phyloP scores from a whole-genome alignment of 2,329 filamentous ascomycete genomes.

The Fusarium beomiforme region DNA sequence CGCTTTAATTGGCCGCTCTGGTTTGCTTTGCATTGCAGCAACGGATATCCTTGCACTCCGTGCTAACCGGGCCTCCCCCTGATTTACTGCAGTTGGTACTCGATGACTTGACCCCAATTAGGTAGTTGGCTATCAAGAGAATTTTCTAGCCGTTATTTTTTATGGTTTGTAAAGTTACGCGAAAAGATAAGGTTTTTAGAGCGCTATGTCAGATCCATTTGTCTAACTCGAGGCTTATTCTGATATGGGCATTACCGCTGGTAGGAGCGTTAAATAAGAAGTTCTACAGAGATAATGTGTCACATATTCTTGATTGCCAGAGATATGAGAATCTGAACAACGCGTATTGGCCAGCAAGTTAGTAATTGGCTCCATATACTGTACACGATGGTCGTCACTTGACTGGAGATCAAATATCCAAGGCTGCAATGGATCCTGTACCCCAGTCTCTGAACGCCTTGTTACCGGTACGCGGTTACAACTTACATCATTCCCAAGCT shows the following conservation, averaged over 20 bases:
- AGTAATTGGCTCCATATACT: neutral
- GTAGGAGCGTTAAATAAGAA: neutral
- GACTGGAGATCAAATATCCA: neutral
- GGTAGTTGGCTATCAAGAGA: slow-evolving; percentile 27
- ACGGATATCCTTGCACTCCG: slow-evolving; percentile 34
- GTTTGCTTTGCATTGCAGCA: neutral
- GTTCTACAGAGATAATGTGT: slow-evolving; percentile 1
- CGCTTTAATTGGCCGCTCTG: slow-evolving; percentile 28
- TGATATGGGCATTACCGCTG: neutral
- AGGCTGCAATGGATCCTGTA: neutral
- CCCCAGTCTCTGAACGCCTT: neutral
- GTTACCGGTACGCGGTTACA: neutral
- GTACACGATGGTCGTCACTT: slow-evolving; percentile 1
- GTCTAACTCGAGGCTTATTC: neutral
- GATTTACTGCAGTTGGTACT: slow-evolving; percentile 6
- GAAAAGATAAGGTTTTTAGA: slow-evolving; percentile 12
- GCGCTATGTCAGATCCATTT: slow-evolving; percentile 6
- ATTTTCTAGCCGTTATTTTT: neutral
- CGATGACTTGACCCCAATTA: slow-evolving; percentile 8
- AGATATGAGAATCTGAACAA: neutral
- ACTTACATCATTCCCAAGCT: slow-evolving; percentile 22
- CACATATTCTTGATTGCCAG: neutral
- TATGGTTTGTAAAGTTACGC: neutral
- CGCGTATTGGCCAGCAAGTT: neutral
- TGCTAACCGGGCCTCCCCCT: slow-evolving; percentile 28